These are phyloP conservation scores for Piper betle DNA, from an alignment of 164 flowering plant genomes.

Conservation along the genomic window DNA sequence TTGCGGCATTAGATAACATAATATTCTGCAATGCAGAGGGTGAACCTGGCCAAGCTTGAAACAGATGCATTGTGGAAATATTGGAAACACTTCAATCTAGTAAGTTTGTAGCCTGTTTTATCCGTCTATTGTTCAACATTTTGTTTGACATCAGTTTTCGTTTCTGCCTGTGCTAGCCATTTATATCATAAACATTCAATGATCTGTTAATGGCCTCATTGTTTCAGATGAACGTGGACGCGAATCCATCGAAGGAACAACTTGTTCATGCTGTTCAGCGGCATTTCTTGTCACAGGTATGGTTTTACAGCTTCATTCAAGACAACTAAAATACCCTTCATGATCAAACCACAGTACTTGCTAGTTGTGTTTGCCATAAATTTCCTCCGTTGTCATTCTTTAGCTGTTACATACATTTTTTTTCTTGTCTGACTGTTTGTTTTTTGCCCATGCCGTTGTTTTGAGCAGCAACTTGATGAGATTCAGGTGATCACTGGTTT, in stretches of 20 bases:
- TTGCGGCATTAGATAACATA: background rate
- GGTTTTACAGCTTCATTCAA: too few species aligned
- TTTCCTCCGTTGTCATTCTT: too few species aligned
- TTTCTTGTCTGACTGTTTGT: too few species aligned
- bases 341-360: too few species aligned
- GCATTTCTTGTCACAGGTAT: constrained; percentile 67
- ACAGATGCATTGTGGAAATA: constrained; percentile 70
- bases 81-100: constrained; percentile 55
- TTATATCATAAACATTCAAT: background rate
- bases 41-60: constrained; percentile 63
- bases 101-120: constrained; percentile 15
- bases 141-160: background rate
- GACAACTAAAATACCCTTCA: too few species aligned
- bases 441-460: too few species aligned
- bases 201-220: background rate
- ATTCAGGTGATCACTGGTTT: constrained; percentile 51
- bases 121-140: background rate
- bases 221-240: constrained; percentile 26
- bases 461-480: constrained; percentile 48
- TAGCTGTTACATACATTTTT: too few species aligned
- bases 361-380: too few species aligned
- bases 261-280: constrained; percentile 49
- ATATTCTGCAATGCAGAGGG: constrained; percentile 26
- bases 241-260: constrained; percentile 50
- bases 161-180: background rate